phyloP scores from a whole-genome alignment of 768 basidiomycete genomes.

The Multifurca ochricompacta region DNA sequence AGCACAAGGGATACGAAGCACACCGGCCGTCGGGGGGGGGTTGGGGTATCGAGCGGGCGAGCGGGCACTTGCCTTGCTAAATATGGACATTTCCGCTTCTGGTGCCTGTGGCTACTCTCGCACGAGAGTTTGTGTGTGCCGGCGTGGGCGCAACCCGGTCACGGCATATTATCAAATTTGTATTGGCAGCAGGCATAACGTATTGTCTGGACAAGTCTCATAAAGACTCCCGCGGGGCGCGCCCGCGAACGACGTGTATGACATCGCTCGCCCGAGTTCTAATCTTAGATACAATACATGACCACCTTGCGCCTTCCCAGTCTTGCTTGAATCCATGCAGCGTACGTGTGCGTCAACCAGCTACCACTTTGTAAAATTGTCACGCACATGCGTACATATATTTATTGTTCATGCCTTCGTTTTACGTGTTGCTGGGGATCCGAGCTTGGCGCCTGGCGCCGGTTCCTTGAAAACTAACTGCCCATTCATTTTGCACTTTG shows the following conservation, averaged over 20 bases:
- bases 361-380: neutral
- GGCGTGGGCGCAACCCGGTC: neutral
- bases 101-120: neutral
- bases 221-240: conserved; percentile 1
- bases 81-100: neutral
- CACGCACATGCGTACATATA: neutral
- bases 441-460: neutral
- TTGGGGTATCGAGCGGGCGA: no score
- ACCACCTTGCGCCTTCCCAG: neutral
- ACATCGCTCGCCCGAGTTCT: neutral
- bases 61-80: neutral
- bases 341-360: neutral
- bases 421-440: neutral
- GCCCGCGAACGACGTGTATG: neutral
- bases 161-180: neutral
- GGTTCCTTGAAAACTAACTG: no score
- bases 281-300: neutral
- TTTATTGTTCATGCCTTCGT: neutral
- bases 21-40: neutral
- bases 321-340: neutral
- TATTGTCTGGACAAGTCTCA: neutral
- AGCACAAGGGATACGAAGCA: conserved; percentile 1
- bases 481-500: no score
- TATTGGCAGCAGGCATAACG: neutral
- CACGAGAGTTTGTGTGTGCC: neutral